Evolutionary conservation across 148 eudicot species (phyloP).

Genomic region (Persicaria tinctoria): DNA sequence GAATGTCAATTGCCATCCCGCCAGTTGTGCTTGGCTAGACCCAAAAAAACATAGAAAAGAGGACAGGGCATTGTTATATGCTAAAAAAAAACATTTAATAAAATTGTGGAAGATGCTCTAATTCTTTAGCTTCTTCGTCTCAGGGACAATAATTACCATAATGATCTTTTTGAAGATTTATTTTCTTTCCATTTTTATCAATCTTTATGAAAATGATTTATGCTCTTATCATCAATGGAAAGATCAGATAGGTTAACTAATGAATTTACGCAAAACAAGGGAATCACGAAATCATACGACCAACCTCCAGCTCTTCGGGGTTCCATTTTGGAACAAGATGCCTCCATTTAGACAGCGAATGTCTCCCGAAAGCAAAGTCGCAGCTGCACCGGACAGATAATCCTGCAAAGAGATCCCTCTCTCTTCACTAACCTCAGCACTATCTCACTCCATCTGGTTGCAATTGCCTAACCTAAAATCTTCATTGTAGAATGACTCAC

Average conservation of each 20-base stretch:
- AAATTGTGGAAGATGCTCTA: too few relatives aligned
- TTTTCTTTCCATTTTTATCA: not conserved
- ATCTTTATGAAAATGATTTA: not conserved
- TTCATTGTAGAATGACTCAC: conserved; percentile 44
- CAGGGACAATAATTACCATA: not conserved
- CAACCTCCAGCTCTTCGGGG: conserved; percentile 49
- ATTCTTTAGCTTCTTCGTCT: not conserved
- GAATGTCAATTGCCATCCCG: conserved; percentile 44
- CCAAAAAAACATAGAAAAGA: not conserved
- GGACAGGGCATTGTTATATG: not conserved
- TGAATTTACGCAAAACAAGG: not conserved
- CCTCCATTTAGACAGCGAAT: conserved; percentile 30
- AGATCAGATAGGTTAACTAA: not conserved
- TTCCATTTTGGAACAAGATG: conserved; percentile 30
- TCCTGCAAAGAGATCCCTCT: conserved; percentile 48
- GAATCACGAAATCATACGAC: conserved; percentile 3
- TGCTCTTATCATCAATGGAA: not conserved
- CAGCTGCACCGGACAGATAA: conserved; percentile 25
- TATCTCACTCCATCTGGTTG: conserved; percentile 22
- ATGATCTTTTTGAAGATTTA: not conserved
- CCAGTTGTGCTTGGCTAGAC: conserved; percentile 43
- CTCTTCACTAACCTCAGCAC: conserved; percentile 32
- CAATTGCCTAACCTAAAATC: conserved; percentile 31
- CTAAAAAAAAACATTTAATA: too few relatives aligned
- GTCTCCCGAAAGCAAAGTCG: conserved; percentile 19